phyloP scores from a whole-genome alignment of 192 early-diverging fungal genomes.

The Umbelopsis isabellina region DNA sequence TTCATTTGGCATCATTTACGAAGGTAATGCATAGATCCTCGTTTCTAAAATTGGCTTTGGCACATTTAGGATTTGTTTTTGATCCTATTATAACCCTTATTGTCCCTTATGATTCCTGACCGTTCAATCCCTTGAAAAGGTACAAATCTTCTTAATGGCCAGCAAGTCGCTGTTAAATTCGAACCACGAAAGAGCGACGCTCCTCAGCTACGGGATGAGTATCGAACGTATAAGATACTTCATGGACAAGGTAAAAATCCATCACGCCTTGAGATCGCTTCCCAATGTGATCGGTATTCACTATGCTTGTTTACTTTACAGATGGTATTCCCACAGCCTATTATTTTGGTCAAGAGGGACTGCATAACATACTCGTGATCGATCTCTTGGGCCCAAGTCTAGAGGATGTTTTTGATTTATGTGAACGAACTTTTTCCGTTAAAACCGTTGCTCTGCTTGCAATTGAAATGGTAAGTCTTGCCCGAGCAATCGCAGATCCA shows the following conservation, averaged over 20 bases:
- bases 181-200: slow-evolving; percentile 95
- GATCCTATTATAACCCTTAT: no score
- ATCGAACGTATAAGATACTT: slow-evolving; percentile 93
- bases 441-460: slow-evolving; percentile 98
- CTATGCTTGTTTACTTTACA: slow-evolving; percentile 26
- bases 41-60: neutral
- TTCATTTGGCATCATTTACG: slow-evolving; percentile 98
- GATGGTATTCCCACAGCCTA: slow-evolving; percentile 89
- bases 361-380: slow-evolving; percentile 93
- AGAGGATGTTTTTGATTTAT: slow-evolving; percentile 97
- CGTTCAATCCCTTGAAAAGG: slow-evolving; percentile 48
- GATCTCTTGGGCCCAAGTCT: slow-evolving; percentile 92
- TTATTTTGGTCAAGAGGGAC: slow-evolving; percentile 96
- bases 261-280: neutral
- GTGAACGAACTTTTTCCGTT: slow-evolving; percentile 85
- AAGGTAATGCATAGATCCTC: slow-evolving; percentile 65
- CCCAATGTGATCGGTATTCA: neutral
- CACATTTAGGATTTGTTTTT: no score
- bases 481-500: neutral
- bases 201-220: slow-evolving; percentile 96
- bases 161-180: slow-evolving; percentile 96
- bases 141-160: slow-evolving; percentile 86
- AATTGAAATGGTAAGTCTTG: slow-evolving; percentile 83
- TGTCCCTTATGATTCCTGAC: neutral
- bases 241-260: slow-evolving; percentile 58